Evolutionary conservation across 305 asterid genomes (phyloP), one percentile per base, ranked within the genome.

Genomic region (Solanum chacoense): DNA sequence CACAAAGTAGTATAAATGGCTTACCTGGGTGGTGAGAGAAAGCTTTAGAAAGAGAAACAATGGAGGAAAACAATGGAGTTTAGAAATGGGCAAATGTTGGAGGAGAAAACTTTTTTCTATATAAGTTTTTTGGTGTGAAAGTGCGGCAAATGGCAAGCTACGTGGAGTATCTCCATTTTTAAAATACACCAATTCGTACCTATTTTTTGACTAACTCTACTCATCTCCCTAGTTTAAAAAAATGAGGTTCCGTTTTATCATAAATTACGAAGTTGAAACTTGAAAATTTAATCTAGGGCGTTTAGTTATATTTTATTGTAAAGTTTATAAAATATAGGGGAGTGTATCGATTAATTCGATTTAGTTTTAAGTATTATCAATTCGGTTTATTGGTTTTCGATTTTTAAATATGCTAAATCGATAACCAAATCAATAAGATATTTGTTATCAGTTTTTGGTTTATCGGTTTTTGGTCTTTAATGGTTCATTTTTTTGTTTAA

Each of bases 11-110:
- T 18, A 34, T 1, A n/a, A 6, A 35, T 35, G 32, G 11, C 14
- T 24, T 78, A 78, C 85, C 65, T 14, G 34, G 11, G 12, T 12
- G 24, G 63, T n/a, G 85, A 79, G 63, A 24, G 18, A 38, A 79
- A 79, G 65, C 13, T 38, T 40, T 38, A 38, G 35, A 79, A 79
- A 38, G 65, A 78, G 85, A 77, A 77, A 74, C 42, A 77, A 77
- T 77, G 84, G 32, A 36, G 84, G 45, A 38, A 76, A 76, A 73
- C 38, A 76, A 78, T 78, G 84, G 34, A 37, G 84, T 37, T 78
- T 37, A 7, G 59, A 37, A 78, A 73, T 37, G 34, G 84, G 7
- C 12, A 78, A 37, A 31, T 26, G 85, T 38, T 38, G 85, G 22
- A 76, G 50, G 84, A 78, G 35, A 38, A 78, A n/a, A 2, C 5